These are phyloP conservation scores for Diospyros kaki DNA, from an alignment of 148 eudicot genomes.

Conservation along the genomic window DNA sequence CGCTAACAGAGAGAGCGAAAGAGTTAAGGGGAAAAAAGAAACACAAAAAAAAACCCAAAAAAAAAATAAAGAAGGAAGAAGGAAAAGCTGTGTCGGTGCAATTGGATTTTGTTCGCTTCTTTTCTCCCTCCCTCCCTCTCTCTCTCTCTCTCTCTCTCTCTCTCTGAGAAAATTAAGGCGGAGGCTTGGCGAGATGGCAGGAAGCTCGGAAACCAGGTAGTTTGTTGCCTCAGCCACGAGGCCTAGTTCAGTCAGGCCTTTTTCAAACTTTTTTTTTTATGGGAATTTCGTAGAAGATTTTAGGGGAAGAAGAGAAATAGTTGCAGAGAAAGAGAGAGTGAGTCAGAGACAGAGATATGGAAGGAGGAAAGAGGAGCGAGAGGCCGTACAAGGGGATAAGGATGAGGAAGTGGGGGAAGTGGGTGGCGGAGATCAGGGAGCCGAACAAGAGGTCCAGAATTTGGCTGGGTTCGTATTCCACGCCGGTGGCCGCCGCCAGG, in stretches of 20 bases:
- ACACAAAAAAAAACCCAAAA: neutral
- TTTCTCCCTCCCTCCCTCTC: neutral
- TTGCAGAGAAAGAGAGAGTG: neutral
- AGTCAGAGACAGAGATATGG: constrained; percentile 12
- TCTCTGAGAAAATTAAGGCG: neutral
- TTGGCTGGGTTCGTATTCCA: constrained; percentile 81
- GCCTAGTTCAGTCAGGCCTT: neutral
- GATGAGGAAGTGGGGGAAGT: constrained; percentile 98
- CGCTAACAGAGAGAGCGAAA: neutral
- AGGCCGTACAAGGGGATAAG: constrained; percentile 84
- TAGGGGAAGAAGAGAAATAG: neutral
- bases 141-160: neutral
- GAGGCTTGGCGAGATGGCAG: constrained; percentile 10
- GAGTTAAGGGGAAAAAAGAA: neutral
- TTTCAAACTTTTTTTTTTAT: neutral
- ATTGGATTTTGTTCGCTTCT: neutral
- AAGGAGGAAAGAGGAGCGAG: constrained; percentile 45
- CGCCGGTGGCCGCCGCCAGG: constrained; percentile 81
- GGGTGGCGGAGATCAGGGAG: constrained; percentile 95
- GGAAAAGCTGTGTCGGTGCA: constrained; percentile 12
- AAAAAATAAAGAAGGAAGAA: constrained; percentile 4
- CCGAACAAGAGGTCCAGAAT: constrained; percentile 91
- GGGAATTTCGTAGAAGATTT: neutral
- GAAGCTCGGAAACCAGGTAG: constrained; percentile 2
- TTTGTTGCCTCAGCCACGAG: neutral